A percentile compares a stretch with the other conserved stretches of the same genome.
phyloP scores from a whole-genome alignment of 192 early-diverging fungal species.

The Podila epigama region DNA sequence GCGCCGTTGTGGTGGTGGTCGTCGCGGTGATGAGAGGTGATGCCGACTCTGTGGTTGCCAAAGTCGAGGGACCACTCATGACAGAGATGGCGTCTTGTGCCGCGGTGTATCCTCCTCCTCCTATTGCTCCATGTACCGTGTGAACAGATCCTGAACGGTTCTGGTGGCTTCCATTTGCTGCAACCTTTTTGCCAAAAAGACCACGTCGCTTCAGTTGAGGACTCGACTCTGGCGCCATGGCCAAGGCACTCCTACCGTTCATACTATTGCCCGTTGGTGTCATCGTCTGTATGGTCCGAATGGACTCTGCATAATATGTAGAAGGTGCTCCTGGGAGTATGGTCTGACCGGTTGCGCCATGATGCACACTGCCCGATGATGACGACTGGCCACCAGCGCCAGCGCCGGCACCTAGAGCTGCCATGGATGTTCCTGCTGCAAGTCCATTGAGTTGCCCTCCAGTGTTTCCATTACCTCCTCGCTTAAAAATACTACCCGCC shows the following conservation, averaged over 20 bases:
- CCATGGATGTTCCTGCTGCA: neutral
- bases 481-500: conserved; percentile 55
- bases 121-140: neutral
- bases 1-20: neutral
- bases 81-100: too few relatives aligned
- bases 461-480: conserved; percentile 19
- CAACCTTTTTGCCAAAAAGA: conserved; percentile 28
- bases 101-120: too few relatives aligned
- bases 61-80: too few relatives aligned
- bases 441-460: too few relatives aligned
- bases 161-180: neutral
- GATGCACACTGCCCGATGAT: too few relatives aligned
- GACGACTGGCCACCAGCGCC: too few relatives aligned
- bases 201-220: conserved; percentile 41
- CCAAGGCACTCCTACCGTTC: neutral
- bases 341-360: neutral
- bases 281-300: neutral
- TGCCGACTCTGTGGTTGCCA: neutral
- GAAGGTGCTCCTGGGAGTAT: neutral
- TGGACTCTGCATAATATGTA: conserved; percentile 8
- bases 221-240: conserved; percentile 1
- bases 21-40: neutral
- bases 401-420: neutral
- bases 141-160: neutral
- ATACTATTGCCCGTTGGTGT: neutral